Evolutionary conservation across 352 stramenopile species (phyloP), one percentile per base, ranked within the genome.

Genomic region (Globisporangium recalcitrans): DNA sequence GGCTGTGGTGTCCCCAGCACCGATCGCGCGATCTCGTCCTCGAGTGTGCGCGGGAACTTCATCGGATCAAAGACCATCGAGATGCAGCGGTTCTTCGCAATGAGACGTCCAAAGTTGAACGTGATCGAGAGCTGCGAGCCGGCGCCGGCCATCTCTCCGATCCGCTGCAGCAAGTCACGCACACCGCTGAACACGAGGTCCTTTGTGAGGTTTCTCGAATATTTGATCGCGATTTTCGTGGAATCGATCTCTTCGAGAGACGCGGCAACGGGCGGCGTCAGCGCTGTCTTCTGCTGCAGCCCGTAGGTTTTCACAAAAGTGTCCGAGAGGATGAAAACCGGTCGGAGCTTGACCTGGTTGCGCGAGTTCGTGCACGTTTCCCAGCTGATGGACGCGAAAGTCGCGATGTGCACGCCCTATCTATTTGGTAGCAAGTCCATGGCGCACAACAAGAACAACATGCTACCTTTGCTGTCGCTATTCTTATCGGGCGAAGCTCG

Each of bases 211-310:
- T 73, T 84, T 47, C 71, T 73, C 19, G 80, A 90, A 61, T 84
- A 92, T 56, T 90, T 91, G 73, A 90, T 91, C 63, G 82, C 82
- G 57, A 91, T 85, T 61, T 91, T 91, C 29, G 78, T 90, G 59
- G 89, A 90, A 58, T 90, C 90, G 67, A 90, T 84, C 60, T 91
- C 80, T 53, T 91, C 82, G 21, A 87, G 74, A n/a, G 82, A 72
- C 24, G 75, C 74, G 10, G 89, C 60, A 11, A 75, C 64, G 6
- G 68, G 60, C 1, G 64, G 26, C 29, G 67, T 63, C 9, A 69
- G 51, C 49, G 58, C 10, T 13, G 76, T 74, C 62, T 77, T 80
- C 47, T 87, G 77, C 31, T 77, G 69, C 9, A 91, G 70, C 8
- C 74, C 72, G 32, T 89, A 89, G 1, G 82, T 88, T 48, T 80